Conservation (phyloP, 148 eudicot species). For the Polygonum aviculare region DNA sequence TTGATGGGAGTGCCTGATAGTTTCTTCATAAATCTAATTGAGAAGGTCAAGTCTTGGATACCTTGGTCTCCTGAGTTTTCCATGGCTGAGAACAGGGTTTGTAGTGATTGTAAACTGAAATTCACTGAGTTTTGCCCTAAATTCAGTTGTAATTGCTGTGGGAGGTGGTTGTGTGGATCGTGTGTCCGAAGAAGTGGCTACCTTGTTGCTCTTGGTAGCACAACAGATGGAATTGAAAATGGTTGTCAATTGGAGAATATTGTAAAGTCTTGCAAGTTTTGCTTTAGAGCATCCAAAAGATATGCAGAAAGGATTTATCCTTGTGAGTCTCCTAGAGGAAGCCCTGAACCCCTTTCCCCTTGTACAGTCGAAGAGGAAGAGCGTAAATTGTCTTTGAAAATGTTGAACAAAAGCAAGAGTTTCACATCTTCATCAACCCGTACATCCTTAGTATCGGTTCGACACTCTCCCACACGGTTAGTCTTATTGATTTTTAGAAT, state of each 20-base stretch:
- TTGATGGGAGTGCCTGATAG: conserved; percentile 69
- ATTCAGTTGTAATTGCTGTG: conserved; percentile 51
- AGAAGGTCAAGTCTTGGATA: conserved; percentile 56
- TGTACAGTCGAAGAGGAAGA: conserved; percentile 19
- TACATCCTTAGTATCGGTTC: conserved; percentile 35
- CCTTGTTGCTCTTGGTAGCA: conserved; percentile 18
- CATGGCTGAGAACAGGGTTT: conserved; percentile 29
- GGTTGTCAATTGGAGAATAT: conserved; percentile 20
- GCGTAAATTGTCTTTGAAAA: conserved; percentile 12
- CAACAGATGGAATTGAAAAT: conserved; percentile 16
- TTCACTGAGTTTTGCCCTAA: conserved; percentile 25
- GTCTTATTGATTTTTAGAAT: not conserved
- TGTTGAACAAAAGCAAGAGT: conserved; percentile 19
- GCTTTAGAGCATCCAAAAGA: conserved; percentile 37
- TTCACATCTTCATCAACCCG: conserved; percentile 21
- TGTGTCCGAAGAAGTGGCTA: conserved; percentile 41
- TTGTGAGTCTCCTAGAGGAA: conserved; percentile 55
- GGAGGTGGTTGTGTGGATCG: conserved; percentile 43
- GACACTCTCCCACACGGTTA: conserved; percentile 55
- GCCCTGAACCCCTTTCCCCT: conserved; percentile 60
- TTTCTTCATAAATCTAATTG: conserved; percentile 45
- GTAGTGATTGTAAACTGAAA: conserved; percentile 28
- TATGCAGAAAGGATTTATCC: conserved; percentile 60
- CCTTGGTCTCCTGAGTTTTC: conserved; percentile 20
- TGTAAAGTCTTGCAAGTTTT: conserved; percentile 50